Evolutionary conservation across 768 basidiomycete species (phyloP).

Genomic region (Phaeotremella fagi): DNA sequence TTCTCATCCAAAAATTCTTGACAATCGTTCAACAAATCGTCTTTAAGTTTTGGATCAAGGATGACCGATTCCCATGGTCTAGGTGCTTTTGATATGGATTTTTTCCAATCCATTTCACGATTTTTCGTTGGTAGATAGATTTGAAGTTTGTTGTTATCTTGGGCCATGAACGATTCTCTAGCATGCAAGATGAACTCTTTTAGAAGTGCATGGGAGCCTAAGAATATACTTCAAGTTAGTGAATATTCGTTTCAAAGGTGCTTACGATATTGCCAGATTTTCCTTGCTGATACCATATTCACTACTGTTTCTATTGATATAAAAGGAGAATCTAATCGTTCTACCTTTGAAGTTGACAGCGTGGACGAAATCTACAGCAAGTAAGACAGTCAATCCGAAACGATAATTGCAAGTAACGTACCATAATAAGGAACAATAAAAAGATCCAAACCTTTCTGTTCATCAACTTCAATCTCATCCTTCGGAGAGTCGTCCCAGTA

Average conservation of each 20-base stretch:
- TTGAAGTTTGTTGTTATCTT: background rate
- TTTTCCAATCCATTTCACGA: background rate
- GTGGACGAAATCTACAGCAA: background rate
- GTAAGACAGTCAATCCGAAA: background rate
- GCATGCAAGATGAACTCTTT: background rate
- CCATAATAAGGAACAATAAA: background rate
- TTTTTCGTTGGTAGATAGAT: conserved; percentile 1
- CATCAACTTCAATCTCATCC: conserved; percentile 1
- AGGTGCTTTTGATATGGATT: background rate
- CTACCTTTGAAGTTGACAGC: background rate
- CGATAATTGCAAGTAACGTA: background rate
- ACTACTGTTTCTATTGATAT: background rate
- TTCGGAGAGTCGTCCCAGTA: background rate
- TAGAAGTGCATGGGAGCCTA: conserved; percentile 5
- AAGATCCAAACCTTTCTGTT: background rate
- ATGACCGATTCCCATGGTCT: conserved; percentile 23
- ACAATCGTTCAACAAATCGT: conserved; percentile 18
- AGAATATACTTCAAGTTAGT: background rate
- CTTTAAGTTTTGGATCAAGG: conserved; percentile 18
- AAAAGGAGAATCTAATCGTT: conserved; percentile 6
- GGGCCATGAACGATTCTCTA: background rate
- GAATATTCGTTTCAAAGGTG: background rate
- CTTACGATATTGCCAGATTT: conserved; percentile 4
- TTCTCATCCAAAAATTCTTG: conserved; percentile 17
- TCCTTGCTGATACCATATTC: background rate